Conservation (phyloP, 2,329 filamentous ascomycete genomes). For the Paraphaeosphaeria sporulosa region DNA sequence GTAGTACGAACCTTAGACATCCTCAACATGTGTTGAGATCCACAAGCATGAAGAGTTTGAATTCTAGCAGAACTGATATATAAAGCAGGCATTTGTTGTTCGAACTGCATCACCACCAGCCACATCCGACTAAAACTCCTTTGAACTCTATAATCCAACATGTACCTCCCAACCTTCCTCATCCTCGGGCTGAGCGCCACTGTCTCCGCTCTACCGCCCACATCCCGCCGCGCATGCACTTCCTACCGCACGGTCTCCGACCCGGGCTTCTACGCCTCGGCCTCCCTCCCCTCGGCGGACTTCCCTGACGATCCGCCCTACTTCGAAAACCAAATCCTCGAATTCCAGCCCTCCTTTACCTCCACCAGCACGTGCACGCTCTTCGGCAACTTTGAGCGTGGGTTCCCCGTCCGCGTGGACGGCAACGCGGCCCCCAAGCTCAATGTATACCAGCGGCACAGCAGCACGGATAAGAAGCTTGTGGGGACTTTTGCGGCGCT, state of each 20-base stretch:
- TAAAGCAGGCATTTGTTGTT: neutral
- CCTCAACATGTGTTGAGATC: neutral
- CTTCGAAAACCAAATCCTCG: slow-evolving; percentile 6
- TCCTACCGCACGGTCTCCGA: slow-evolving; percentile 5
- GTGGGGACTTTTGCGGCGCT: neutral
- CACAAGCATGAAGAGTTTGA: neutral
- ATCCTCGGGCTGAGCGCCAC: neutral
- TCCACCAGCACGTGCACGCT: neutral
- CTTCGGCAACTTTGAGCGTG: slow-evolving; percentile 4
- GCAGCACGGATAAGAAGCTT: slow-evolving; percentile 3
- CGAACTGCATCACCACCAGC: neutral
- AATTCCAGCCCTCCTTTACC: neutral
- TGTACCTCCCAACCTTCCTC: neutral
- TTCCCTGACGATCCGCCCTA: neutral
- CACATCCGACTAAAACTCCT: neutral
- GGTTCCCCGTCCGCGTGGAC: neutral
- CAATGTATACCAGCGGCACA: neutral
- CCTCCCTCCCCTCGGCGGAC: neutral
- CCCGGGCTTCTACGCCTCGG: slow-evolving; percentile 2
- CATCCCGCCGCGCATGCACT: neutral
- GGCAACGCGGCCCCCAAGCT: neutral
- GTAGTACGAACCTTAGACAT: neutral
- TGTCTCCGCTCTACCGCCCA: neutral
- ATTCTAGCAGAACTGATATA: neutral
- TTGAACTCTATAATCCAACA: neutral